These are phyloP conservation scores for Aspergillus tanneri DNA, from an alignment of 2,329 filamentous ascomycete species.

Conservation along the genomic window DNA sequence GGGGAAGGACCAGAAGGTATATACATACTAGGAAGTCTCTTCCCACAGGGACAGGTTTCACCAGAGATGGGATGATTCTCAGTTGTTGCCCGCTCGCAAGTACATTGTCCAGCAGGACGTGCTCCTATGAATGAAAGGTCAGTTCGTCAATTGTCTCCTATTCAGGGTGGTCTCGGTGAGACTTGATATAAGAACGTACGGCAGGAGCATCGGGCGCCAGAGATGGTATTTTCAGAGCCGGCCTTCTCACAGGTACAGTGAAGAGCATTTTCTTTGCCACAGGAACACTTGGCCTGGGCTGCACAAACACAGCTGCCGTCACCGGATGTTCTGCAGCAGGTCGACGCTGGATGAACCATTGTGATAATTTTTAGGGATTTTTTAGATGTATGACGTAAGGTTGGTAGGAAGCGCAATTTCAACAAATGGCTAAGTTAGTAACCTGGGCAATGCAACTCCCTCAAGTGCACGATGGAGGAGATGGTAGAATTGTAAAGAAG, in stretches of 20 bases:
- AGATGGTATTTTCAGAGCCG: slow-evolving; percentile 68
- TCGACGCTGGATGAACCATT: slow-evolving; percentile 49
- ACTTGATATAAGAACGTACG: slow-evolving; percentile 53
- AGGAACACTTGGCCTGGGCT: slow-evolving; percentile 71
- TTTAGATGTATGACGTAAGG: slow-evolving; percentile 1
- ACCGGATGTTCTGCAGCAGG: slow-evolving; percentile 60
- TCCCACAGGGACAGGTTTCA: slow-evolving; percentile 72
- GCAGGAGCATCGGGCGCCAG: slow-evolving; percentile 78
- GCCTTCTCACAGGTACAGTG: slow-evolving; percentile 84
- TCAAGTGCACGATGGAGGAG: not conserved
- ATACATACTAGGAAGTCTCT: slow-evolving; percentile 68
- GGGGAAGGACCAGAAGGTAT: not conserved
- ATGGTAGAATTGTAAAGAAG: not conserved
- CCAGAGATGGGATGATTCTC: slow-evolving; percentile 67
- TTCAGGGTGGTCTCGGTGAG: no score
- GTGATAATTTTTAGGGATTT: slow-evolving; percentile 20
- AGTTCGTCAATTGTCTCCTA: not conserved
- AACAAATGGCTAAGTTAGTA: not conserved
- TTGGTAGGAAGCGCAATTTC: no score
- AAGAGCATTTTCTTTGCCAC: slow-evolving; percentile 82
- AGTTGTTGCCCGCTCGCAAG: slow-evolving; percentile 67
- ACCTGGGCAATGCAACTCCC: not conserved
- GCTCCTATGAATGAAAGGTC: slow-evolving; percentile 50
- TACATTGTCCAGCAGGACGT: slow-evolving; percentile 76
- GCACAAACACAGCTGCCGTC: slow-evolving; percentile 58